These are phyloP conservation scores for Zasmidium cellare DNA, from an alignment of 2,329 filamentous ascomycete species.

Conservation along the genomic window DNA sequence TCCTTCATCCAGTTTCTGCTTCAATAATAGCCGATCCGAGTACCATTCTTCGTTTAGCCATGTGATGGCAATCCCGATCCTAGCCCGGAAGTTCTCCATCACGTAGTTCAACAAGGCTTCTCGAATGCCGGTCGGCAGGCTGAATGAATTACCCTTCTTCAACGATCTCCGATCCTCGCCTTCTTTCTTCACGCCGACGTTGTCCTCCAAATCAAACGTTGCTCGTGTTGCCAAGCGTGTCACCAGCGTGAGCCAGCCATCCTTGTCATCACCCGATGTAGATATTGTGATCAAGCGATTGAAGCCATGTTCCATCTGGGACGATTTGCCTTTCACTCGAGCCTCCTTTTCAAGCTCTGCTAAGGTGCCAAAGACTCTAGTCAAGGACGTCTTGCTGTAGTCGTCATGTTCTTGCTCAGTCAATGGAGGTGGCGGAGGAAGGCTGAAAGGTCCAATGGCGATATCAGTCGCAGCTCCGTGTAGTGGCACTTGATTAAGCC, in stretches of 20 bases:
- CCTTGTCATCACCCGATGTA: constrained; percentile 72
- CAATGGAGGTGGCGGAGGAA: constrained; percentile 74
- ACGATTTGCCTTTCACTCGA: constrained; percentile 52
- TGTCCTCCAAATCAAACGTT: constrained; percentile 66
- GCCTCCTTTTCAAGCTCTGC: constrained; percentile 68
- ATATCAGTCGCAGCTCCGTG: constrained; percentile 43
- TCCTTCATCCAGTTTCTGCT: constrained; percentile 27
- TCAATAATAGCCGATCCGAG: constrained; percentile 68
- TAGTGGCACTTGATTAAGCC: constrained; percentile 67
- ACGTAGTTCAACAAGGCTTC: constrained; percentile 82
- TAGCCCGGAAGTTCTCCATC: constrained; percentile 84
- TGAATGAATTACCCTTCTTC: constrained; percentile 35
- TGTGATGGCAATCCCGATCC: constrained; percentile 85
- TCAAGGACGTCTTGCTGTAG: constrained; percentile 72
- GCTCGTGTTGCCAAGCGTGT: constrained; percentile 81
- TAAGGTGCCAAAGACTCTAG: constrained; percentile 77
- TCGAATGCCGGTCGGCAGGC: constrained; percentile 69
- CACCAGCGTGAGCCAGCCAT: constrained; percentile 88
- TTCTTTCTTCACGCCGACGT: constrained; percentile 33
- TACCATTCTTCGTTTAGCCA: constrained; percentile 99
- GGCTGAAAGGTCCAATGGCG: constrained; percentile 72
- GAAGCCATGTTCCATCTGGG: constrained; percentile 63
- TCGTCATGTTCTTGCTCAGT: constrained; percentile 70
- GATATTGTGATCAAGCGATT: constrained; percentile 70
- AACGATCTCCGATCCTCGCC: constrained; percentile 21